These are phyloP conservation scores for Nemania sp. DNA, from an alignment of 2,329 filamentous ascomycete species.

Conservation along the genomic window DNA sequence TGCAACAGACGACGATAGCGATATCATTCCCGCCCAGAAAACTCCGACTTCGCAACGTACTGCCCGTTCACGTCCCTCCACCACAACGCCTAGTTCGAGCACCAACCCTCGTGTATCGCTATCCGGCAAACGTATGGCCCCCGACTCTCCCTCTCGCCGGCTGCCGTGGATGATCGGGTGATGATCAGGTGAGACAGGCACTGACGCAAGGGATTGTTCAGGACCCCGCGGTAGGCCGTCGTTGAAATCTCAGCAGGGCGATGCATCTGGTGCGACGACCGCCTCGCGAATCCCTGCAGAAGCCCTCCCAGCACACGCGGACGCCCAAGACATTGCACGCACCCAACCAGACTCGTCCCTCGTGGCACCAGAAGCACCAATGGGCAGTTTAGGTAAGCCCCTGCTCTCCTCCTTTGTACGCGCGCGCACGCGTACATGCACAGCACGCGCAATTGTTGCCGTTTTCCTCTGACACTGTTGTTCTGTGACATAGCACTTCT, in stretches of 20 bases:
- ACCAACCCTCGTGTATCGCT: conserved; percentile 25
- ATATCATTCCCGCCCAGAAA: conserved; percentile 26
- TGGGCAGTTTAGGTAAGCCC: conserved; percentile 34
- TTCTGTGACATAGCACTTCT: conserved; percentile 12
- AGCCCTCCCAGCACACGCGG: conserved; percentile 25
- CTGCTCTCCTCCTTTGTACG: neutral
- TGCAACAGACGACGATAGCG: conserved; percentile 11
- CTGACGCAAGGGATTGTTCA: conserved; percentile 16
- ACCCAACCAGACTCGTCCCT: conserved; percentile 21
- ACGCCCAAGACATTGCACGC: conserved; percentile 25
- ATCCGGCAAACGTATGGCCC: conserved; percentile 26
- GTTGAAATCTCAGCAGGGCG: conserved; percentile 18
- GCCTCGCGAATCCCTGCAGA: conserved; percentile 24
- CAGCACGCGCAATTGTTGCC: too few species aligned
- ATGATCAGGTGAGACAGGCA: too few species aligned
- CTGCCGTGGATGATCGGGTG: neutral
- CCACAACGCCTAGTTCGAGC: conserved; percentile 30
- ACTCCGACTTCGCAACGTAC: conserved; percentile 24
- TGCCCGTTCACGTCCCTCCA: conserved; percentile 29
- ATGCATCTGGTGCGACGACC: conserved; percentile 4
- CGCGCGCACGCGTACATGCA: too few species aligned
- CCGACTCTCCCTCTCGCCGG: neutral
- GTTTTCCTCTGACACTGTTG: too few species aligned
- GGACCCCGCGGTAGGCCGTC: conserved; percentile 32
- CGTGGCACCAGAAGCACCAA: conserved; percentile 37